phyloP scores from a whole-genome alignment of 2,329 filamentous ascomycete genomes.

The Trichoderma koningiopsis region DNA sequence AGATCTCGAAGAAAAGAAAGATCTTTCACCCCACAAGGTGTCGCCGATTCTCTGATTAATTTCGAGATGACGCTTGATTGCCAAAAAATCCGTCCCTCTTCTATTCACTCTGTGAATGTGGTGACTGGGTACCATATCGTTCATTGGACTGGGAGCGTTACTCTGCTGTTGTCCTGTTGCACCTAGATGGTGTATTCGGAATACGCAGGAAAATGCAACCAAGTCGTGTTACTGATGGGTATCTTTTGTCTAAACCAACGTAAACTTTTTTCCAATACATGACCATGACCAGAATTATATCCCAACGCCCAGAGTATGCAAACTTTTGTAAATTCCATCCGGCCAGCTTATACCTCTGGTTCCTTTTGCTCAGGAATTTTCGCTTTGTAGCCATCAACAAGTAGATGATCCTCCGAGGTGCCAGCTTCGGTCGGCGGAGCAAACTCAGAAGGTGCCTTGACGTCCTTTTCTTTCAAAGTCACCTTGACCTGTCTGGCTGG shows the following conservation, averaged over 20 bases:
- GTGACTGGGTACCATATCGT: conserved; percentile 29
- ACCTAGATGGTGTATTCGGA: not conserved
- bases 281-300: not conserved
- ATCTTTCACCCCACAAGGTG: conserved; percentile 73
- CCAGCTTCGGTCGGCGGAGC: conserved; percentile 35
- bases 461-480: conserved; percentile 54
- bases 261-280: conserved; percentile 10
- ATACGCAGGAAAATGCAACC: not conserved
- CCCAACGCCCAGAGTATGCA: conserved; percentile 17
- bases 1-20: conserved; percentile 58
- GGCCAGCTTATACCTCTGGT: not conserved
- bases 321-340: not conserved
- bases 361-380: conserved; percentile 25
- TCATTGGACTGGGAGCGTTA: not conserved
- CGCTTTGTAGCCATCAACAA: conserved; percentile 50
- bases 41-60: conserved; percentile 73
- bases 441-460: conserved; percentile 30
- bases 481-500: conserved; percentile 46
- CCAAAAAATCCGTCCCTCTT: conserved; percentile 58
- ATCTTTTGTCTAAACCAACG: conserved; percentile 16
- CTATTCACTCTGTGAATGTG: conserved; percentile 33
- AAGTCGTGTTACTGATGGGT: conserved; percentile 4
- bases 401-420: conserved; percentile 46
- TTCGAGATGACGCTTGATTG: conserved; percentile 87
- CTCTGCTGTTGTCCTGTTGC: not conserved